Conservation (phyloP, 345 rosid genomes). For the Raphanus sativus region DNA sequence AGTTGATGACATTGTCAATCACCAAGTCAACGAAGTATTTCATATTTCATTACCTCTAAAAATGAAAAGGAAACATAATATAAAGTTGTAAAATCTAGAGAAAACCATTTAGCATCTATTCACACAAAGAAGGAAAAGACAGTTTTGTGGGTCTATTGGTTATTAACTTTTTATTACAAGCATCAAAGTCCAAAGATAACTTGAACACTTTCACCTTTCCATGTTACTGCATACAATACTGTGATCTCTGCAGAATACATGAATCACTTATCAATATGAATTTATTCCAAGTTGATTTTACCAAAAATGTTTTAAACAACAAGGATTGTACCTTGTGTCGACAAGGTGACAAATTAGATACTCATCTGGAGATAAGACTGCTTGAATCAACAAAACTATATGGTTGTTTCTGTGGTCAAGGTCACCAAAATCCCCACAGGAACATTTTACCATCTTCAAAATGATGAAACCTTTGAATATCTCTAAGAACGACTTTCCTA, state of each 20-base stretch:
- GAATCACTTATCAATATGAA: background rate
- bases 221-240: background rate
- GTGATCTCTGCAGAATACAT: background rate
- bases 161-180: background rate
- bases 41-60: background rate
- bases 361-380: background rate
- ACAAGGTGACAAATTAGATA: background rate
- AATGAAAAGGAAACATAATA: background rate
- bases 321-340: background rate
- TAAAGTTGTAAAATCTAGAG: background rate
- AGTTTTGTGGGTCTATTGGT: background rate
- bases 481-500: conserved; percentile 74
- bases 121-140: background rate
- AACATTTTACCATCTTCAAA: conserved; percentile 71
- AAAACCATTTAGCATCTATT: no score
- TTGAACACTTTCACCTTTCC: background rate
- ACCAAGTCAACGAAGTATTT: background rate
- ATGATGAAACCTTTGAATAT: conserved; percentile 87
- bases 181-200: background rate
- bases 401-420: background rate
- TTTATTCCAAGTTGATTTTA: background rate
- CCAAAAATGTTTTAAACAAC: background rate
- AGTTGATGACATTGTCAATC: background rate
- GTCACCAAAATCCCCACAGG: conserved; percentile 82
- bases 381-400: background rate